These are phyloP conservation scores for Sistotremastrum suecicum DNA, from an alignment of 768 basidiomycete genomes.

Conservation along the genomic window DNA sequence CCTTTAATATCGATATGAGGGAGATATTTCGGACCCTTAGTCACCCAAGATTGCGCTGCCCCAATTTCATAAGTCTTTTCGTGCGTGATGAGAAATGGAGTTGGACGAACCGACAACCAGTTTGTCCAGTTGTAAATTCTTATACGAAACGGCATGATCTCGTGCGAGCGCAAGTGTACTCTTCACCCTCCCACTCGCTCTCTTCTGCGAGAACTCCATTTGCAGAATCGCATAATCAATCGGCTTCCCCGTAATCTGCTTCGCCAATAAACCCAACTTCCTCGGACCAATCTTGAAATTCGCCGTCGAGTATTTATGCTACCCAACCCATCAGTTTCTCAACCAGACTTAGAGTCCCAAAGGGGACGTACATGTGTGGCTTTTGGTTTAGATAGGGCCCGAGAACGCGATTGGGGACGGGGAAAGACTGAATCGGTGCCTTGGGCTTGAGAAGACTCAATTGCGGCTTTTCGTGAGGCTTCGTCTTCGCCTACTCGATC, in stretches of 20 bases:
- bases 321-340: background rate
- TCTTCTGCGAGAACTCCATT: conserved; percentile 93
- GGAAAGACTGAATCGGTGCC: background rate
- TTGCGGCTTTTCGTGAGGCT: conserved; percentile 30
- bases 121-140: conserved; percentile 54
- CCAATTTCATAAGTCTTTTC: background rate
- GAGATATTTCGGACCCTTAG: conserved; percentile 54
- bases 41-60: conserved; percentile 88
- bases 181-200: conserved; percentile 73
- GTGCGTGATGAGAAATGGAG: background rate
- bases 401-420: background rate
- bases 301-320: conserved; percentile 92
- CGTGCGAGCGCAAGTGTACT: conserved; percentile 80
- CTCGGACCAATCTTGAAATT: conserved; percentile 89
- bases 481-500: conserved; percentile 21
- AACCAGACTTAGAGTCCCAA: no score
- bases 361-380: no score
- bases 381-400: background rate
- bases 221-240: conserved; percentile 93
- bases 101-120: conserved; percentile 65
- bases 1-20: conserved; percentile 72
- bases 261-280: conserved; percentile 79
- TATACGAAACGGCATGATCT: conserved; percentile 68
- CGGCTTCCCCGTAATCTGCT: conserved; percentile 81
- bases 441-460: background rate